These are phyloP conservation scores for Penicillium malachiteum DNA, from an alignment of 495 filamentous ascomycete species.

Conservation along the genomic window DNA sequence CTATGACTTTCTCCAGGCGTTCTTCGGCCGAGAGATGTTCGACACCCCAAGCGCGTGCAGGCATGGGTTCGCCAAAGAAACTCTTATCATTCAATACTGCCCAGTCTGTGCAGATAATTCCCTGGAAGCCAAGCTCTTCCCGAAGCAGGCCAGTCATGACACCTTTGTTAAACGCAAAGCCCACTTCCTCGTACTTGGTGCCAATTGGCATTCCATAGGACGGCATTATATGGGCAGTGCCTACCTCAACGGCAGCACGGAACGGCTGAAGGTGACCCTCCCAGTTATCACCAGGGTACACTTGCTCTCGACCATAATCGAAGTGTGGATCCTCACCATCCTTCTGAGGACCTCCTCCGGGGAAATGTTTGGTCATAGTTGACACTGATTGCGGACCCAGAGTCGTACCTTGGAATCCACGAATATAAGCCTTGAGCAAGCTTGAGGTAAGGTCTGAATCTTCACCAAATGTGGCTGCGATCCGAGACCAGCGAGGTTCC, in stretches of 20 bases:
- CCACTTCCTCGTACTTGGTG: constrained; percentile 24
- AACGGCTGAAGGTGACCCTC: constrained; percentile 21
- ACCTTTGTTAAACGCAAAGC: constrained; percentile 18
- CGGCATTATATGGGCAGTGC: constrained; percentile 35
- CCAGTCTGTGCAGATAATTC: constrained; percentile 38
- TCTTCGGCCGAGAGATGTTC: constrained; percentile 1
- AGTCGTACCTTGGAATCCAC: neutral
- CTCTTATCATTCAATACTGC: constrained; percentile 16
- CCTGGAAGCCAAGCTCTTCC: constrained; percentile 35
- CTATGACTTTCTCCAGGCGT: constrained; percentile 22
- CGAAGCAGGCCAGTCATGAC: constrained; percentile 35
- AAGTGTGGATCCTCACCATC: constrained; percentile 41
- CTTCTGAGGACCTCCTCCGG: constrained; percentile 33
- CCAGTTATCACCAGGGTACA: constrained; percentile 33
- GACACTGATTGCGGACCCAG: constrained; percentile 21
- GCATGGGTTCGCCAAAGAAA: neutral
- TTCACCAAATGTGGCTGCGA: constrained; percentile 27
- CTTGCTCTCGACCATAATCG: constrained; percentile 33
- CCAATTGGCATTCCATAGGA: constrained; percentile 18
- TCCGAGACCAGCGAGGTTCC: constrained; percentile 37
- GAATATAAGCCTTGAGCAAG: constrained; percentile 2
- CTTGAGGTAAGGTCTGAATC: constrained; percentile 26
- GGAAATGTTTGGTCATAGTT: constrained; percentile 40
- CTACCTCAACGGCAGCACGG: constrained; percentile 24
- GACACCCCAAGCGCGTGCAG: neutral